A percentile compares a stretch with the other conserved stretches of the same genome.
Conservation (phyloP, 148 eudicot genomes). For the Cornus controversa region DNA sequence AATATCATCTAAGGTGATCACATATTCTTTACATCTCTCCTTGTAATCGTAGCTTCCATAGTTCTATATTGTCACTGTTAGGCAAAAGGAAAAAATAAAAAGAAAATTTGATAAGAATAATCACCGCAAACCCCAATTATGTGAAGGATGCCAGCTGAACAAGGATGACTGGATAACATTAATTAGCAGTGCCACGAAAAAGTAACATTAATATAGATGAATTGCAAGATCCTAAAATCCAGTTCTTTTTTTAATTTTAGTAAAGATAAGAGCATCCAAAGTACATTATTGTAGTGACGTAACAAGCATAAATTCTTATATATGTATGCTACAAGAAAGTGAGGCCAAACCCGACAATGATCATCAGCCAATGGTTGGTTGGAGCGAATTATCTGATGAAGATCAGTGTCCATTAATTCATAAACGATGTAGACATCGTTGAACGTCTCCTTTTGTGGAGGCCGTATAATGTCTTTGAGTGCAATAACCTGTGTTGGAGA, state of each 20-base stretch:
- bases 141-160: neutral
- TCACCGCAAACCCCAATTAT: neutral
- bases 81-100: neutral
- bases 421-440: conserved; percentile 59
- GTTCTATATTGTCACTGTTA: neutral
- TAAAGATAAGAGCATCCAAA: neutral
- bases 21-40: neutral
- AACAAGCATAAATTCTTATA: neutral
- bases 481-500: conserved; percentile 39
- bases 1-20: neutral
- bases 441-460: conserved; percentile 45
- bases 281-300: neutral
- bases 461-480: conserved; percentile 48
- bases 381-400: conserved; percentile 54
- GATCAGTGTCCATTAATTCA: conserved; percentile 53
- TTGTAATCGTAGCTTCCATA: neutral
- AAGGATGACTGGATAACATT: neutral
- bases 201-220: neutral
- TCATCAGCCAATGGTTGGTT: conserved; percentile 45
- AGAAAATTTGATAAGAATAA: neutral
- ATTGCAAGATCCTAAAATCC: neutral
- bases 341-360: conserved; percentile 45
- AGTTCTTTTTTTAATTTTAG: neutral
- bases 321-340: conserved; percentile 15
- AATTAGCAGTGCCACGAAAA: too few relatives aligned